Evolutionary conservation across 371 early-diverging fungal genomes (phyloP), one percentile per base, ranked within the genome.

Genomic region (Mortierella polycephala): DNA sequence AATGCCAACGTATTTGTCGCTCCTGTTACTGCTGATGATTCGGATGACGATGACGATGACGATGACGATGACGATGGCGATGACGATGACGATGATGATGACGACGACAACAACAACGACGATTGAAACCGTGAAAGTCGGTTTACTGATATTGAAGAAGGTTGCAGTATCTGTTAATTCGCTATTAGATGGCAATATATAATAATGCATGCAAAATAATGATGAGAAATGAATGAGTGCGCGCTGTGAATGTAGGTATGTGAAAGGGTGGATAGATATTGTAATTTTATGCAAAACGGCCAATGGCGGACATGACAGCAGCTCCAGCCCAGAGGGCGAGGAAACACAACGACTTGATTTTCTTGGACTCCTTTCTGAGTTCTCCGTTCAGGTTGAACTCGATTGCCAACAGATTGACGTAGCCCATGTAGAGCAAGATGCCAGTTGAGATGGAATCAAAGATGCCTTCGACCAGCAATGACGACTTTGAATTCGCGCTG

Each of bases 381-480:
- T 74, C 69, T 21, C 83, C 71, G 49, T 85, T 85, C 41, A 84
- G 84, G 52, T 87, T 85, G 60, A 92, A 89, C 73, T 93, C 91
- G 44, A 86, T 83, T 10, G 89, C 89, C 49, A 95, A 81, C 45
- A 95, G 84, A 23, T 92, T 88, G 18, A 92, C 90, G 18, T 91
- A 88, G 6, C 88, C 90, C 64, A 86, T 87, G 85, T 95, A 95
- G 14, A 95, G 75, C 16, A 96, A 81, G 49, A 96, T 93, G 49
- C 96, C 96, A 7, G 93, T 92, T 7, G 91, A 87, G 10, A 93
- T 69, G 18, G 94, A 85, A 71, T 94, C 94, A 52, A 95, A 83
- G 51, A 94, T 86, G 18, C 94, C 96, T 67, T 89, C 89, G 21
- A 88, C 74, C 10, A 95, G 76, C 16, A 95, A 69, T 7, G 88